Evolutionary conservation across 208 protist genomes (phyloP), one percentile per base, ranked within the genome.

Genomic region (Leishmania tarentolae): DNA sequence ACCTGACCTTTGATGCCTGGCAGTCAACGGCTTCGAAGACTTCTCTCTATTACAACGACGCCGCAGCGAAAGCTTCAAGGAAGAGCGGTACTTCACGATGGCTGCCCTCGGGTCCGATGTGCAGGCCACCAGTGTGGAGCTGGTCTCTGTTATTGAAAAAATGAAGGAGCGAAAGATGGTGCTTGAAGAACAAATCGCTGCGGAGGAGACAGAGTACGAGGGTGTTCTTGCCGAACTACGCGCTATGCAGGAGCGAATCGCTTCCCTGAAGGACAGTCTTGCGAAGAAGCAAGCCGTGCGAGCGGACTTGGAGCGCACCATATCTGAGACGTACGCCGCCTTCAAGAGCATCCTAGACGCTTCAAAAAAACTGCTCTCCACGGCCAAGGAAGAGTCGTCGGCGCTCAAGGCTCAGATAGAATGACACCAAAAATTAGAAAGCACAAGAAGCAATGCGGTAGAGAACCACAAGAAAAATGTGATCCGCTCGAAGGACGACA

Each of bases 261-360:
- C 78, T 0, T 65, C 78, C 35, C 50, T 97, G 2, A 90, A 95
- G 35, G 83, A 87, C 3, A 89, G 91, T 79, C 83, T 98, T 6
- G 71, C 82, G 35, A 68, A 79, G 28, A 97, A 97, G 80, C 73
- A 85, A 8, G 81, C 81, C 5, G 89, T 91, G 15, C 85, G 88
- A 24, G 76, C 79, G 6, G 91, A 95, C 44, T 85, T 97, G 47
- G 95, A 98, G 82, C 89, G 87, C 31, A 88, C 92, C 19, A 92
- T 98, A 28, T 57, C 79, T 31, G 91, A 97, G 46, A 98, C 96
- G 57, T 95, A 89, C 42, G 81, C 90, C 13, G 92, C 93, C 0
- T 98, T 97, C 76, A 93, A 89, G 53, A 93, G 88, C 70, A 98
- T 98, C 74, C 50, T 98, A n/a, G 93, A 98, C 17, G 90, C 88